These are phyloP conservation scores for Selenicereus undatus DNA, from an alignment of 148 eudicot species.

Conservation along the genomic window DNA sequence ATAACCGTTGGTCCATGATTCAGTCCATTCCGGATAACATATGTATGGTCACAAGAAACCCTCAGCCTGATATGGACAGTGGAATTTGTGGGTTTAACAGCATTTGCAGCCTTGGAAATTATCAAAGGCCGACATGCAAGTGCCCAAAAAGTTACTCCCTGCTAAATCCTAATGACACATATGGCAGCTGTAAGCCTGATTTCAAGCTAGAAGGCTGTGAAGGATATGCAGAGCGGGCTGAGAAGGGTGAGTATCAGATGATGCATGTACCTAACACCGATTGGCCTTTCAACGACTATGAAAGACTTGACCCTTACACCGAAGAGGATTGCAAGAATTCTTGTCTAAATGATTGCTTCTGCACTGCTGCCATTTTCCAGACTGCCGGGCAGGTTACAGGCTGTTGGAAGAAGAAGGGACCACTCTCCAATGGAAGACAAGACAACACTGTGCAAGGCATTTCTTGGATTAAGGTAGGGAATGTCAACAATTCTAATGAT, in stretches of 20 bases:
- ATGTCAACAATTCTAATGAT: background rate
- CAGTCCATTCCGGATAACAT: slow-evolving; percentile 41
- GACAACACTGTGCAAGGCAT: background rate
- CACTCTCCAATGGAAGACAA: slow-evolving; percentile 32
- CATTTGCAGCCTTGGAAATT: slow-evolving; percentile 34
- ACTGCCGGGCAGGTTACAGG: background rate
- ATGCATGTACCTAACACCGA: slow-evolving; percentile 11
- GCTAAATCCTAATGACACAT: slow-evolving; percentile 38
- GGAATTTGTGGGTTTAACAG: slow-evolving; percentile 65
- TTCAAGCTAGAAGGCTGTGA: slow-evolving; percentile 14
- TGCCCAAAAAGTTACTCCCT: slow-evolving; percentile 43
- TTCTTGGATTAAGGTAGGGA: slow-evolving; percentile 30
- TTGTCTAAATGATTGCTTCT: slow-evolving; percentile 27
- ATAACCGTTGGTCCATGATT: slow-evolving; percentile 26
- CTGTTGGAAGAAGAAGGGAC: slow-evolving; percentile 43
- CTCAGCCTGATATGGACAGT: slow-evolving; percentile 10
- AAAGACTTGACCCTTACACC: slow-evolving; percentile 1
- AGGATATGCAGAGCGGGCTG: background rate
- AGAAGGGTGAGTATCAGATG: background rate
- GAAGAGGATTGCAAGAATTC: slow-evolving; percentile 31
- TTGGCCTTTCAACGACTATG: slow-evolving; percentile 27
- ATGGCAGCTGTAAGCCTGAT: slow-evolving; percentile 45
- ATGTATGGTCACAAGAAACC: slow-evolving; percentile 14
- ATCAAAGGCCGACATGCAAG: slow-evolving; percentile 35
- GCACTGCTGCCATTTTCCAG: slow-evolving; percentile 24